Base-by-base conservation (phyloP, 208 protist genomes). In the Wallacemonas sp. region DNA sequence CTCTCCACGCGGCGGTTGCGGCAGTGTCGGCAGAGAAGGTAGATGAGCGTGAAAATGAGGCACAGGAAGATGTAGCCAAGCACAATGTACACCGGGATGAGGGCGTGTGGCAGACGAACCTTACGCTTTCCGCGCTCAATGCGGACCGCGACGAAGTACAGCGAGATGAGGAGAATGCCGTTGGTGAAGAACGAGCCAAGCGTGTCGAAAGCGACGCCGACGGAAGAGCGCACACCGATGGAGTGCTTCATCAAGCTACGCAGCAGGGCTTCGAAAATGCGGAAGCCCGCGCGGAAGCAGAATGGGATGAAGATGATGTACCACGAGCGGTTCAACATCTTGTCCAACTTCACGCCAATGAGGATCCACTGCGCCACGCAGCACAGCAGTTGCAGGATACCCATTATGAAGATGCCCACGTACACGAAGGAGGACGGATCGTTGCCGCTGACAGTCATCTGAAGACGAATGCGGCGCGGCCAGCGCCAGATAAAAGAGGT, bases 401-500 rank as follows among this genome's bases (percentile, higher is more conserved):
- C 90, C 66, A 90, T 73, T 11, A 88, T 26, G 66, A 92, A 91
- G 63, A 93, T 89, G 45, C 86, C 85, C 41, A 80, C 81, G 66
- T 74, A 86, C 44, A 96, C 70, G n/a, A 84, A 45, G 8, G 62
- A 49, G 65, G 66, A 84, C 8, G 82, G 82, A 11, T 69, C 58
- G 58, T 79, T 90, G 67, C 79, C 56, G 36, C 77, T 79, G 1
- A 93, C 78, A 61, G 91, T 73, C 87, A 94, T 90, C 53, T 86
- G 79, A 55, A 83, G 64, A 30, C 85, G 87, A 38, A 89, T 30
- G 42, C 74, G 68, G 28, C 76, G 66, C 24, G 90, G 90, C 85
- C 83, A 94, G 54, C 87, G 84, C 88, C 90, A 96, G 58, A 91
- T 86, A 64, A 93, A 70, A n/a, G 90, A 94, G 41, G 83, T 85